A percentile compares a stretch with the other conserved stretches of the same genome.
These are phyloP conservation scores for Cornus kousa DNA, from an alignment of 148 eudicot genomes.

Conservation along the genomic window DNA sequence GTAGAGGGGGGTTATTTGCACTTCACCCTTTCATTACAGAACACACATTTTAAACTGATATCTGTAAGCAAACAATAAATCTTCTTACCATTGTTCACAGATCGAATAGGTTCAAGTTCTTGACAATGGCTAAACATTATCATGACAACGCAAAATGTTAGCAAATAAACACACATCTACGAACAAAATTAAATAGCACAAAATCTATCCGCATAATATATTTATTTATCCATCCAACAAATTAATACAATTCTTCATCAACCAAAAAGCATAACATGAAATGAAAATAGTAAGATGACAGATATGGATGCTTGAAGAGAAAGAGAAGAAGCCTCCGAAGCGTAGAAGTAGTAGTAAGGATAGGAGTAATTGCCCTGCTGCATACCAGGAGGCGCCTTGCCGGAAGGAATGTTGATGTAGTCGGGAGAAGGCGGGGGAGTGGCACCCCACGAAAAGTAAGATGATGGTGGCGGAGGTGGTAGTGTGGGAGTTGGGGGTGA, in stretches of 20 bases:
- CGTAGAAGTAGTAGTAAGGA: constrained; percentile 80
- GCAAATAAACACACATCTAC: too few relatives aligned
- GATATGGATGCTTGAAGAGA: background rate
- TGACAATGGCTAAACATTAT: too few relatives aligned
- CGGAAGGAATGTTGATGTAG: constrained; percentile 31
- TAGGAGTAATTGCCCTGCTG: constrained; percentile 35
- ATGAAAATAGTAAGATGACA: background rate
- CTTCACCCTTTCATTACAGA: too few relatives aligned
- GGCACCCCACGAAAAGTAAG: constrained; percentile 22
- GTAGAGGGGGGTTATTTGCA: too few relatives aligned
- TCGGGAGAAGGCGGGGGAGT: constrained; percentile 47
- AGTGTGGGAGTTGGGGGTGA: constrained; percentile 12
- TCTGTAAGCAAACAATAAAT: too few relatives aligned
- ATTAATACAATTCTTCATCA: background rate
- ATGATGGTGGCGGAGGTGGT: constrained; percentile 24
- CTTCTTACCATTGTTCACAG: too few relatives aligned
- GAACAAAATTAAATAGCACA: too few relatives aligned
- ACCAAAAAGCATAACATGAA: background rate
- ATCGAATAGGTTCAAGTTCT: too few relatives aligned
- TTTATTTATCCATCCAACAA: too few relatives aligned
- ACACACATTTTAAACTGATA: too few relatives aligned
- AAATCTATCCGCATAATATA: too few relatives aligned
- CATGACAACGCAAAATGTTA: too few relatives aligned
- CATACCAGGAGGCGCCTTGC: constrained; percentile 31
- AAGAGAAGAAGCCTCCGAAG: constrained; percentile 34